Evolutionary conservation across 768 basidiomycete genomes (phyloP).

Genomic region (Postia placenta): DNA sequence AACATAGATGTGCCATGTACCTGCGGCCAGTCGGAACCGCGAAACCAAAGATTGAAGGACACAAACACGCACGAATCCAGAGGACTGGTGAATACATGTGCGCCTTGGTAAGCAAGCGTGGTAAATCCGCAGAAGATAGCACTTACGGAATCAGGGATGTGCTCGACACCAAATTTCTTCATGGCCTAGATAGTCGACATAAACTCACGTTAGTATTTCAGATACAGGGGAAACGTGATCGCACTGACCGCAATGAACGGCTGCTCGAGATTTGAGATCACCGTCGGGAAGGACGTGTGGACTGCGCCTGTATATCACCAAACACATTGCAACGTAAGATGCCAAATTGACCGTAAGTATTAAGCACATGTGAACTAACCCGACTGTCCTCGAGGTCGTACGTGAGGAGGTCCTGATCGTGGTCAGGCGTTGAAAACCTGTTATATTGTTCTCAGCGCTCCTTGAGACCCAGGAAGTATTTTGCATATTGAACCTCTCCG

Average conservation of each 20-base stretch:
- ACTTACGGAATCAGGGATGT: neutral
- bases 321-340: neutral
- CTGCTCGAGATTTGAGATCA: neutral
- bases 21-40: neutral
- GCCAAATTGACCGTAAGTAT: neutral
- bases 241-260: neutral
- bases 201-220: neutral
- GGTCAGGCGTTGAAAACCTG: slow-evolving; percentile 2
- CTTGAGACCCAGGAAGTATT: neutral
- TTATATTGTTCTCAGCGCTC: neutral
- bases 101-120: too few species aligned
- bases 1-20: neutral
- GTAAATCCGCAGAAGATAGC: neutral
- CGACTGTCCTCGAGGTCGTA: slow-evolving; percentile 7
- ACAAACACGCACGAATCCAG: too few species aligned
- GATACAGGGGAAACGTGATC: too few species aligned
- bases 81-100: neutral
- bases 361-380: neutral
- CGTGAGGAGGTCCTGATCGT: slow-evolving; percentile 6
- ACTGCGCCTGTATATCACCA: slow-evolving; percentile 11
- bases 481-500: slow-evolving; percentile 27
- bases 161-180: neutral
- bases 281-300: neutral
- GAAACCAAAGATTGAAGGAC: neutral
- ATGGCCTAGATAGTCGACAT: neutral